These are phyloP conservation scores for Entoloma clypeatum DNA, from an alignment of 1,284 basidiomycete genomes.

Conservation along the genomic window DNA sequence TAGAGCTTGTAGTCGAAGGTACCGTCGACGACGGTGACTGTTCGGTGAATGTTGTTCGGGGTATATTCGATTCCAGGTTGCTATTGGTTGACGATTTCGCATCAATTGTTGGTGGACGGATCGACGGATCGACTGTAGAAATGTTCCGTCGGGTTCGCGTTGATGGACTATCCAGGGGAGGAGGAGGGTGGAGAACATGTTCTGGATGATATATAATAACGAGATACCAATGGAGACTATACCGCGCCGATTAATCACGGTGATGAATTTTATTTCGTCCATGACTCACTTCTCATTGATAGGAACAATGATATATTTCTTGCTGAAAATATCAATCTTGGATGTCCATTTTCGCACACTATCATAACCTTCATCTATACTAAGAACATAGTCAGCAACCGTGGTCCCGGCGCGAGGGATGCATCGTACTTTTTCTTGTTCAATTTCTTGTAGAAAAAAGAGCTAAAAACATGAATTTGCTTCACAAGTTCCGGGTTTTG, in stretches of 20 bases:
- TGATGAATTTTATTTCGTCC: background rate
- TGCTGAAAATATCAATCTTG: constrained; percentile 82
- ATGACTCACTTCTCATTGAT: constrained; percentile 90
- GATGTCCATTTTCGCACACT: constrained; percentile 94
- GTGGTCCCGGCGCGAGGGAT: background rate
- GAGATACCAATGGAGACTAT: constrained; percentile 94
- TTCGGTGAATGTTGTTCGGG: too few species aligned
- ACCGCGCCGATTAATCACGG: constrained; percentile 5
- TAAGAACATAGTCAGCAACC: constrained; percentile 25
- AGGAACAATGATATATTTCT: constrained; percentile 91
- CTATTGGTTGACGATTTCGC: too few species aligned
- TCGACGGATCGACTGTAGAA: background rate
- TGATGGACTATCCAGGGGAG: constrained; percentile 19
- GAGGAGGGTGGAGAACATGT: constrained; percentile 47
- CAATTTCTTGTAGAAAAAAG: constrained; percentile 98
- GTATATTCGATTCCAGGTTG: too few species aligned
- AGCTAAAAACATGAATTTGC: constrained; percentile 89
- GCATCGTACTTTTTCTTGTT: constrained; percentile 61
- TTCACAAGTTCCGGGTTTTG: constrained; percentile 60
- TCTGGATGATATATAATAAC: constrained; percentile 89
- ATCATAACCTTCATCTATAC: constrained; percentile 68
- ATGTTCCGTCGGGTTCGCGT: constrained; percentile 13
- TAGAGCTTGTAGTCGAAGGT: too few species aligned
- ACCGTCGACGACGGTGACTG: too few species aligned
- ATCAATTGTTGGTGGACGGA: background rate